These are phyloP conservation scores for Cyberlindnera sargentensis DNA, from an alignment of 805 yeast genomes.

Conservation along the genomic window DNA sequence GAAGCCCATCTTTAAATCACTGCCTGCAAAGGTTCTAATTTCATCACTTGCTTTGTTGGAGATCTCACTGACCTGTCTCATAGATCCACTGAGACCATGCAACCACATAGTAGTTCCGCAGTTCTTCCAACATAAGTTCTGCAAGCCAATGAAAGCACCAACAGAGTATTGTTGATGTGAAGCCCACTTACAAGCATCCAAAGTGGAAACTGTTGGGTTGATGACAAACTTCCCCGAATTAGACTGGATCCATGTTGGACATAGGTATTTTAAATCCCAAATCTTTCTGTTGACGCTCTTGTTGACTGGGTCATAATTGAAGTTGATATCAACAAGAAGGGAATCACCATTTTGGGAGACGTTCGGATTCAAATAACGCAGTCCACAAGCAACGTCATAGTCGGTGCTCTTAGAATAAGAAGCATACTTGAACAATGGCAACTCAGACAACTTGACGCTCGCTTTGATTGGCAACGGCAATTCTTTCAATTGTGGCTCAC, in stretches of 20 bases:
- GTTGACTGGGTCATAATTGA: constrained; percentile 40
- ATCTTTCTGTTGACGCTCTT: constrained; percentile 40
- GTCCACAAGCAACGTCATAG: constrained; percentile 27
- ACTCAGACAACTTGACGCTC: constrained; percentile 32
- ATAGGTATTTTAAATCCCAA: constrained; percentile 39
- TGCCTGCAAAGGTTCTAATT: constrained; percentile 48
- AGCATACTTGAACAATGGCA: constrained; percentile 24
- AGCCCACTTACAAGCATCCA: constrained; percentile 41
- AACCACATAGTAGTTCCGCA: constrained; percentile 19
- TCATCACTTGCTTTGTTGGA: constrained; percentile 46
- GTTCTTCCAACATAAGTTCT: constrained; percentile 22
- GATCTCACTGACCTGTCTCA: constrained; percentile 49
- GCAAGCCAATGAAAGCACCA: constrained; percentile 43
- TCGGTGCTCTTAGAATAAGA: constrained; percentile 30
- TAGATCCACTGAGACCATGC: constrained; percentile 53
- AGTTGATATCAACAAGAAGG: constrained; percentile 38
- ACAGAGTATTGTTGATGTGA: constrained; percentile 44
- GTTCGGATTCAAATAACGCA: constrained; percentile 36
- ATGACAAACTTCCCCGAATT: constrained; percentile 41
- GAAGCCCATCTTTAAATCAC: constrained; percentile 48
- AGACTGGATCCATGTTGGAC: constrained; percentile 34
- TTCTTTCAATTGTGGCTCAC: constrained; percentile 1
- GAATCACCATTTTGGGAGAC: constrained; percentile 53
- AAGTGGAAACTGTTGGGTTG: constrained; percentile 39
- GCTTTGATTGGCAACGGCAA: constrained; percentile 39